Evolutionary conservation across 306 rosid genomes (phyloP), one percentile per base, ranked within the genome.

Genomic region (Luffa aegyptiaca): DNA sequence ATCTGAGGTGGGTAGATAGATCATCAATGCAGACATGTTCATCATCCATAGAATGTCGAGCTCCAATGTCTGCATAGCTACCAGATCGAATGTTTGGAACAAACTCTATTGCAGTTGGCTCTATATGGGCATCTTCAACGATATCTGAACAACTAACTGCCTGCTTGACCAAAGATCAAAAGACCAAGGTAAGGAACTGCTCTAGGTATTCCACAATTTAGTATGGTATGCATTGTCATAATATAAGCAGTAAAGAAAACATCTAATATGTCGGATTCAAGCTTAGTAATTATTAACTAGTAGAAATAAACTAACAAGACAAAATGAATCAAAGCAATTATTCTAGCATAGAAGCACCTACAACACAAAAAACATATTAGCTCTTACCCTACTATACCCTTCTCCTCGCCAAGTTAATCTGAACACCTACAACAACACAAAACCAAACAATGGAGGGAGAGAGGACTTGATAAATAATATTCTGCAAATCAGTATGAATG

Each of bases 11-110:
- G 58, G 86, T 81, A 80, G 97, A 92, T 18, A 95, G 88, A 83
- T 95, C 96, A 70, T 95, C 98, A 0, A 95, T 90, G 52, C 42
- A 73, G 58, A 95, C 83, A 85, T 95, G 98, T 61, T 95, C 97
- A 56, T 95, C 98, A 1, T 95, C 98, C 98, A 95, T 95, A 51
- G 89, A 90, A 74, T 12, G 49, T 48, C 96, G 90, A 0, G 83
- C 82, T 80, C 98, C 97, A 80, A 95, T 91, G 35, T 91, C 96
- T 36, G 89, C 78, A 81, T 84, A 84, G 86, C 97, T 83, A 46
- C 97, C 98, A 70, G 98, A 92, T 52, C 89, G 92, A 71, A 92
- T 85, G 5, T 78, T 90, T 0, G 98, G 98, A 55, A 82, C 53
- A 85, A 88, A 89, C 44, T 87, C 86, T 17, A 75, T 57, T 11